Evolutionary conservation across 257 asterid species (phyloP), one percentile per base, ranked within the genome.

Genomic region (Verbena officinalis): DNA sequence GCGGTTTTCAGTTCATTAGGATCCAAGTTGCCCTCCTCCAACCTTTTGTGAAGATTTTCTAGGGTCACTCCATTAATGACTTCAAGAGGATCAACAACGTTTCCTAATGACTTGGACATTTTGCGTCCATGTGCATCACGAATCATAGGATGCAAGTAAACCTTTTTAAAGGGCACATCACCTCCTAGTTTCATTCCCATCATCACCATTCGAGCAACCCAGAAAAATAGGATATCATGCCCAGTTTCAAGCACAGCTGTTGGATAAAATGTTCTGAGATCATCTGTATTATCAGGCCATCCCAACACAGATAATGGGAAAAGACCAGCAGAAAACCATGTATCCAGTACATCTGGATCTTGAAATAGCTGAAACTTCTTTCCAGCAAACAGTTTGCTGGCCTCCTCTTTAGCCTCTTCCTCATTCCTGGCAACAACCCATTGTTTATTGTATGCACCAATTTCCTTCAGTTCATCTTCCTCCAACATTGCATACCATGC

Each of bases 121-220:
- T 93, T 93, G 67, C 97, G 97, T 42, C 99, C 99, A 75, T 90
- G 99, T 0, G 99, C 96, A 83, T 93, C 99, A 40, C 99, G 91
- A 59, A 93, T 75, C 95, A 93, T 93, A 42, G 96, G 97, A 69
- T 93, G 99, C 85, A 90, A 78, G 72, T 90, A 93, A 75, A 93
- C 95, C 99, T 87, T 90, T 42, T 78, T 57, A 76, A 90, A 93
- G 39, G 99, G 99, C 3, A 93, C 89, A 71, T 90, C 95, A 72
- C 96, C 95, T 36, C 95, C 99, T 64, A 93, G 86, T 85, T 87
- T 90, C 73, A 86, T 84, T 78, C 99, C 99, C 90, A 87, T 45
- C 97, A 93, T 93, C 73, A 87, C 99, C 99, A 90, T 90, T 56
- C 97, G 94, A 62, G 99, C 97, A 61, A 90, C 99, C 97, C 99